These are phyloP conservation scores for Dalbergia cultrata DNA, from an alignment of 306 rosid genomes.

Conservation along the genomic window DNA sequence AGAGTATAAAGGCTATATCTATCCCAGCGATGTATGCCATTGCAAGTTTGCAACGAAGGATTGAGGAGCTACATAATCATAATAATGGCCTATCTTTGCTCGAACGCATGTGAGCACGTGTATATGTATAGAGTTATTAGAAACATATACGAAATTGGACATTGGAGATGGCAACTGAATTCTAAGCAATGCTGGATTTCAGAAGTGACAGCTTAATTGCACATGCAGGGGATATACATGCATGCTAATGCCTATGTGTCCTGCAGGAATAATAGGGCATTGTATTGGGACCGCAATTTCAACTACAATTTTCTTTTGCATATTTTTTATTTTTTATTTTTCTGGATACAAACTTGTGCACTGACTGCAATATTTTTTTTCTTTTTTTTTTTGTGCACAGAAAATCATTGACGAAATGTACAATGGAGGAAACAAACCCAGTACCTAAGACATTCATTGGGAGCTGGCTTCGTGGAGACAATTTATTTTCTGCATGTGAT, in stretches of 20 bases:
- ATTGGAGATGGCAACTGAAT: too few relatives aligned
- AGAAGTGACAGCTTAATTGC: background rate
- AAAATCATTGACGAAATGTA: conserved; percentile 71
- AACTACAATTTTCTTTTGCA: background rate
- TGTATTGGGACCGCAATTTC: background rate
- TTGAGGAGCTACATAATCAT: background rate
- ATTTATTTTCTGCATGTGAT: conserved; percentile 35
- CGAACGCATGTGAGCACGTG: too few relatives aligned
- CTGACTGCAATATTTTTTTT: conserved; percentile 22
- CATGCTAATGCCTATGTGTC: too few relatives aligned
- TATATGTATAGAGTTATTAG: too few relatives aligned
- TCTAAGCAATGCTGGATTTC: too few relatives aligned
- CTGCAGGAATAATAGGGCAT: too few relatives aligned
- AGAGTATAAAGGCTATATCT: background rate
- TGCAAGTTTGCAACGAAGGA: background rate
- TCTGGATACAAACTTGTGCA: background rate
- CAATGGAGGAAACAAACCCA: conserved; percentile 59
- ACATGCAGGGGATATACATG: too few relatives aligned
- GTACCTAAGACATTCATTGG: conserved; percentile 45
- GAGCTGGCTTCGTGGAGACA: conserved; percentile 5
- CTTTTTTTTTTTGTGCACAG: conserved; percentile 50
- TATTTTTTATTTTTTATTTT: background rate
- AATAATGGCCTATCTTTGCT: background rate
- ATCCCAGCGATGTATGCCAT: background rate
- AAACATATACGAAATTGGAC: too few relatives aligned